Percentiles rank a stretch among this genome's conserved stretches.
These are phyloP conservation scores for Forsythia suspensa DNA, from an alignment of 257 asterid genomes.

Conservation along the genomic window DNA sequence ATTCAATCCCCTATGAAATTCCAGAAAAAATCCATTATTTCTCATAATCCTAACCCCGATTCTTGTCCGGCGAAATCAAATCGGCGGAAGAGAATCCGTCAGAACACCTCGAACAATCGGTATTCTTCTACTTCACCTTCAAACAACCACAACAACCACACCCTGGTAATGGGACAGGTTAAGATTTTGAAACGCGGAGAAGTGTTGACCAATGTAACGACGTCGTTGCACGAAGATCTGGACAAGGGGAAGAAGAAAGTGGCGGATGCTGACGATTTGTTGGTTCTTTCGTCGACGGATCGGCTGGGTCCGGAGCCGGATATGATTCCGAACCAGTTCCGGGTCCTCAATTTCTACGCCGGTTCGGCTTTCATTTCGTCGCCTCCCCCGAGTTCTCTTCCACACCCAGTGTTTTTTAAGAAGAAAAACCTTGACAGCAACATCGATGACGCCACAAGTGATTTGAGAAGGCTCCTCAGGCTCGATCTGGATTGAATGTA, in stretches of 20 bases:
- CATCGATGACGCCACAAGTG: conserved; percentile 20
- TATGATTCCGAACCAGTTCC: conserved; percentile 13
- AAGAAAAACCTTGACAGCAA: conserved; percentile 12
- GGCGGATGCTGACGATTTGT: neutral
- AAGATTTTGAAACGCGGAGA: conserved; percentile 41
- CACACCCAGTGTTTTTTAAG: conserved; percentile 31
- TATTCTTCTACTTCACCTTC: neutral
- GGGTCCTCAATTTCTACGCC: conserved; percentile 25
- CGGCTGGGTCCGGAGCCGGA: conserved; percentile 24
- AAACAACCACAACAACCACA: neutral
- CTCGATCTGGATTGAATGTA: conserved; percentile 25
- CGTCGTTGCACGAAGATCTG: neutral
- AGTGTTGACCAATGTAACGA: neutral
- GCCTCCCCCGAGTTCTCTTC: conserved; percentile 38
- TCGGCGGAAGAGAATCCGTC: conserved; percentile 25
- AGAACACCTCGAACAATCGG: neutral
- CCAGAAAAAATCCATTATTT: neutral
- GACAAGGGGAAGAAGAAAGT: neutral
- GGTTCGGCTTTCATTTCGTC: conserved; percentile 30
- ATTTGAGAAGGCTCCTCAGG: conserved; percentile 33
- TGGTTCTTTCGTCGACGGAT: conserved; percentile 11
- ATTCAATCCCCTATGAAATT: conserved; percentile 17
- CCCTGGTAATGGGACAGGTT: conserved; percentile 29
- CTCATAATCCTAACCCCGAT: conserved; percentile 10
- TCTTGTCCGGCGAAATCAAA: neutral